Evolutionary conservation across 2,329 filamentous ascomycete species (phyloP).

Genomic region (Sclerotinia borealis): DNA sequence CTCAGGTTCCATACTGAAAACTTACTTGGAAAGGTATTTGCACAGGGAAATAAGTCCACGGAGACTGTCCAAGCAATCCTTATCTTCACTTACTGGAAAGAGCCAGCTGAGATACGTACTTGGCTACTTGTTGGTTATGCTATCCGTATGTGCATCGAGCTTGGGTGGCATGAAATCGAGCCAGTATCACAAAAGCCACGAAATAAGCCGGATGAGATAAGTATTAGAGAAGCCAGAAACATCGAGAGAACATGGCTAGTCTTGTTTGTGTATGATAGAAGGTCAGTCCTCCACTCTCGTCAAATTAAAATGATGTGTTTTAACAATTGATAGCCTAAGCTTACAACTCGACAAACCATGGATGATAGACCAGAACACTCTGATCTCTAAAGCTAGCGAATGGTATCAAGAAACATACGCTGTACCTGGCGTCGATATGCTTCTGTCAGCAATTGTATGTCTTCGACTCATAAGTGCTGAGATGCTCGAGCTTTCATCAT

Average conservation of each 20-base stretch:
- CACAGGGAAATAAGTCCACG: conserved; percentile 34
- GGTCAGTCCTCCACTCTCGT: conserved; percentile 24
- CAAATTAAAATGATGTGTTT: background rate
- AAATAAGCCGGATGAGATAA: background rate
- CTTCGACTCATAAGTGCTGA: conserved; percentile 36
- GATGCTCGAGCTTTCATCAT: conserved; percentile 25
- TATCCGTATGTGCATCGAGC: conserved; percentile 37
- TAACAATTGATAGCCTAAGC: conserved; percentile 31
- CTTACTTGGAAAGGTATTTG: conserved; percentile 31
- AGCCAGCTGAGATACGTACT: conserved; percentile 36
- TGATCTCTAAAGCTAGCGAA: conserved; percentile 34
- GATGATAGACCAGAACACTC: conserved; percentile 37
- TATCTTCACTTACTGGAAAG: conserved; percentile 39
- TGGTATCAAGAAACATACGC: conserved; percentile 34
- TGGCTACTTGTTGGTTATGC: conserved; percentile 38
- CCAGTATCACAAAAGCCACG: conserved; percentile 9
- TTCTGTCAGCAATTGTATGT: conserved; percentile 36
- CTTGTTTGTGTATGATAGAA: conserved; percentile 37
- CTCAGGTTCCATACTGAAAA: conserved; percentile 32
- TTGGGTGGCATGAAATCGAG: conserved; percentile 34
- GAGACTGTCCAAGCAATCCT: conserved; percentile 37
- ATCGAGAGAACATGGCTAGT: conserved; percentile 36
- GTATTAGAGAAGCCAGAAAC: conserved; percentile 30
- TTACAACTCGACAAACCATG: conserved; percentile 38
- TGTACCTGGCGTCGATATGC: conserved; percentile 31